Percentiles rank a stretch among this genome's conserved stretches.
These are phyloP conservation scores for Ustilago loliicola DNA, from an alignment of 1,284 basidiomycete genomes.

Conservation along the genomic window DNA sequence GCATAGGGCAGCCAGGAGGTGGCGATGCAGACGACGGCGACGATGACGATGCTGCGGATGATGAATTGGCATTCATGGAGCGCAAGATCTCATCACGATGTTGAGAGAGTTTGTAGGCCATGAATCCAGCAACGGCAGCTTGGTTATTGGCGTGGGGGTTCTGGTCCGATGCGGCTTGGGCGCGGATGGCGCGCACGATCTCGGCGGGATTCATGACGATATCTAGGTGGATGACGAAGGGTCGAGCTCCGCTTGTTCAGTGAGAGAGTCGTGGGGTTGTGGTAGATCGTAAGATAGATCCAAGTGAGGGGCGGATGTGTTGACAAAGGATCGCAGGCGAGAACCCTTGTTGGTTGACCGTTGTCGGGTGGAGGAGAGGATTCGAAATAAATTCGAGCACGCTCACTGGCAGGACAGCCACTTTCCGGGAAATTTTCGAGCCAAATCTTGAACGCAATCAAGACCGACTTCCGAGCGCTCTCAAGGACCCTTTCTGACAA, in stretches of 20 bases:
- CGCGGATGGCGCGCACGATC: slow-evolving; percentile 47
- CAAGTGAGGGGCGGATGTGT: not conserved
- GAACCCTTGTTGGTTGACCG: not conserved
- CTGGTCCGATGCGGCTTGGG: slow-evolving; percentile 31
- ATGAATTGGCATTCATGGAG: slow-evolving; percentile 22
- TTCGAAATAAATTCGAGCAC: slow-evolving; percentile 38
- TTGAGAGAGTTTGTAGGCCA: slow-evolving; percentile 51
- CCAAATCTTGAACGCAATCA: not conserved
- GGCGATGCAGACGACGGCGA: slow-evolving; percentile 29
- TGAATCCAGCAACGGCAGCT: slow-evolving; percentile 51
- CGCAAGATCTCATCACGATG: slow-evolving; percentile 43
- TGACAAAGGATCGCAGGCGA: not conserved
- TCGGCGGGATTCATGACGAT: slow-evolving; percentile 39
- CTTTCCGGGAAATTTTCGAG: slow-evolving; percentile 36
- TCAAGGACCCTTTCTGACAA: slow-evolving; percentile 26
- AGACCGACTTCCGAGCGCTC: slow-evolving; percentile 24
- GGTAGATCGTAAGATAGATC: not conserved
- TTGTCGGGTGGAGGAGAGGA: slow-evolving; percentile 25
- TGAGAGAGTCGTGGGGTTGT: not conserved
- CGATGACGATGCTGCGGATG: slow-evolving; percentile 17
- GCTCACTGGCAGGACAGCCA: slow-evolving; percentile 5
- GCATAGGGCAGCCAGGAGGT: slow-evolving; percentile 62
- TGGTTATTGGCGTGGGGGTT: slow-evolving; percentile 48
- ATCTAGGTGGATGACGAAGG: not conserved
- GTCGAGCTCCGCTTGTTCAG: not conserved